Conservation (phyloP, 805 yeast species). For the Saccharomycopsis javanensis region DNA sequence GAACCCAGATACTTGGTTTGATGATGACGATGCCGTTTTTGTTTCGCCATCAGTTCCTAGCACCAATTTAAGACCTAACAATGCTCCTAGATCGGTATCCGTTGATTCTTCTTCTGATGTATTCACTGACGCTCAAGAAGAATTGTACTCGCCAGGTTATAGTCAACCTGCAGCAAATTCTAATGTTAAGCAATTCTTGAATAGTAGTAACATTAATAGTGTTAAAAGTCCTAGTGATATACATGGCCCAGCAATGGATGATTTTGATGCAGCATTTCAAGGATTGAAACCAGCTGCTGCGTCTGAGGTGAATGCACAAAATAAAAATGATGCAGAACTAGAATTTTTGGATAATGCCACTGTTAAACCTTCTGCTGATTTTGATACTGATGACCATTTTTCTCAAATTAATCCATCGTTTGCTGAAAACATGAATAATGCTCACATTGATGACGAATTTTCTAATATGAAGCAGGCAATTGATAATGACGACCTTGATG, state of each 20-base stretch:
- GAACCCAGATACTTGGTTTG: conserved; percentile 13
- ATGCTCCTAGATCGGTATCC: not conserved
- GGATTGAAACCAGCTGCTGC: conserved; percentile 24
- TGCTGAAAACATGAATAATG: not conserved
- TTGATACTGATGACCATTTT: not conserved
- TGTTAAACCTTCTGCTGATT: not conserved
- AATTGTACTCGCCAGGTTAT: conserved; percentile 9
- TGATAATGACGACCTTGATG: not conserved
- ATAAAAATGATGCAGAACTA: not conserved
- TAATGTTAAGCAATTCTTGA: not conserved
- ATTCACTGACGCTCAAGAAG: conserved; percentile 19
- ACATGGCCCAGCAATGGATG: conserved; percentile 2
- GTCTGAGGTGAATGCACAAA: conserved; percentile 14
- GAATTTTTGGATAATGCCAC: not conserved
- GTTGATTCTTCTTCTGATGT: conserved; percentile 7
- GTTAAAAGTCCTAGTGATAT: conserved; percentile 2
- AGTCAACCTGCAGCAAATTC: not conserved
- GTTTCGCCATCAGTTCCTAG: not conserved
- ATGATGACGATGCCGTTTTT: conserved; percentile 2
- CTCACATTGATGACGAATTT: not conserved
- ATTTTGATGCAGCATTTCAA: conserved; percentile 33
- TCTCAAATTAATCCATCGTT: not conserved
- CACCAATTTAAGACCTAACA: not conserved
- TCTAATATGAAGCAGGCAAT: not conserved
- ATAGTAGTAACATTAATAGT: not conserved